These are phyloP conservation scores for Papilionanthe hybrid DNA, from an alignment of 116 monocot species.

Conservation along the genomic window DNA sequence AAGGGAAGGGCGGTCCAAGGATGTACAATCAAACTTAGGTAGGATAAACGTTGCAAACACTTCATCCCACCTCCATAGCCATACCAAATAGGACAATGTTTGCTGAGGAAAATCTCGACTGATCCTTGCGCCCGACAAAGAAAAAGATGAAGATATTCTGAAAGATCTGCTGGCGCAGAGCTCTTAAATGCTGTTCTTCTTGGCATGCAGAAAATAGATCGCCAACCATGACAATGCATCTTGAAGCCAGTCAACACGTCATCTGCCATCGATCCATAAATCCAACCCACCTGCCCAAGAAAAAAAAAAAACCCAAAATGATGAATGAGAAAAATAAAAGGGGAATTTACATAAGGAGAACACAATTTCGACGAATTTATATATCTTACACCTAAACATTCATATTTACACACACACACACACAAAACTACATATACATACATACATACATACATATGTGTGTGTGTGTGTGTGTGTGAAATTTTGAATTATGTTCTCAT, in stretches of 20 bases:
- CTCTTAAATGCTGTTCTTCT: slow-evolving; percentile 46
- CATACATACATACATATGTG: no score
- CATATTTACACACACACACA: no score
- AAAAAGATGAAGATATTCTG: slow-evolving; percentile 46
- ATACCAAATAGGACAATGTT: slow-evolving; percentile 72
- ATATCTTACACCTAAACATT: no score
- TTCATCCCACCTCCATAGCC: slow-evolving; percentile 59
- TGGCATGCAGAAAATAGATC: slow-evolving; percentile 57
- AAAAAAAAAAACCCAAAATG: no score
- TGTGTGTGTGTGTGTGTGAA: no score
- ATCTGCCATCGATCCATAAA: slow-evolving; percentile 53
- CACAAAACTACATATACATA: no score
- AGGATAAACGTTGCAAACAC: slow-evolving; percentile 45
- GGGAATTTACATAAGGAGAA: no score
- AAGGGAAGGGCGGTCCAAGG: slow-evolving; percentile 59
- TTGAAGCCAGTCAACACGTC: slow-evolving; percentile 54
- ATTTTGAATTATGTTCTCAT: no score
- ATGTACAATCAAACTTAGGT: slow-evolving; percentile 56
- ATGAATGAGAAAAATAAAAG: no score
- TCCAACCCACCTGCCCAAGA: slow-evolving; percentile 46
- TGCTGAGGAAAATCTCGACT: slow-evolving; percentile 51
- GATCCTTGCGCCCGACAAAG: slow-evolving; percentile 47
- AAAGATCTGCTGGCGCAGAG: slow-evolving; percentile 40
- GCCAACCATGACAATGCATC: slow-evolving; percentile 59
- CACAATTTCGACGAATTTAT: no score